phyloP scores from a whole-genome alignment of 148 eudicot genomes.

The Rhododendron kiyosumense region DNA sequence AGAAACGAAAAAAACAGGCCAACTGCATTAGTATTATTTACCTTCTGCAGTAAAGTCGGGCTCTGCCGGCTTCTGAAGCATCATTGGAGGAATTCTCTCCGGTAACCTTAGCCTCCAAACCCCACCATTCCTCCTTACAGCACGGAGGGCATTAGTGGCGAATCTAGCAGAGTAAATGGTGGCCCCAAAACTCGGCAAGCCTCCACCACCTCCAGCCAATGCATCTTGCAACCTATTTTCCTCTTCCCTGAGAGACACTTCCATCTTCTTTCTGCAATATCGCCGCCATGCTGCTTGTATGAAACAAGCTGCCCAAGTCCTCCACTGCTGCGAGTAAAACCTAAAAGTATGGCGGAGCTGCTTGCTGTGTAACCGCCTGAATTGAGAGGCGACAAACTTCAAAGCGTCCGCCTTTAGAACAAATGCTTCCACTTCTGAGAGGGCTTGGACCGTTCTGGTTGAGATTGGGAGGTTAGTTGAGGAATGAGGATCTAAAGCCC shows the following conservation, averaged over 20 bases:
- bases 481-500: slow-evolving; percentile 61
- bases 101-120: slow-evolving; percentile 48
- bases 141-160: slow-evolving; percentile 61
- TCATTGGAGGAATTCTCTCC: slow-evolving; percentile 49
- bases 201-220: slow-evolving; percentile 43
- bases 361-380: slow-evolving; percentile 59
- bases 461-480: slow-evolving; percentile 56
- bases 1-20: background rate
- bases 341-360: slow-evolving; percentile 57
- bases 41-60: slow-evolving; percentile 75
- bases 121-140: slow-evolving; percentile 32
- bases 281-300: slow-evolving; percentile 75
- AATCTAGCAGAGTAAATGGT: slow-evolving; percentile 74
- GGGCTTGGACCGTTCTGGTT: slow-evolving; percentile 65
- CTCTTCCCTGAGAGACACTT: slow-evolving; percentile 53
- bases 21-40: slow-evolving; percentile 19
- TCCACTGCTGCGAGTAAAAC: slow-evolving; percentile 72
- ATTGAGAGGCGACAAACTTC: slow-evolving; percentile 67
- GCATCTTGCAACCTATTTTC: slow-evolving; percentile 67
- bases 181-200: slow-evolving; percentile 68
- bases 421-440: slow-evolving; percentile 73
- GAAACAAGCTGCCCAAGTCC: slow-evolving; percentile 71
- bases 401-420: slow-evolving; percentile 55
- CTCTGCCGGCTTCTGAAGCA: slow-evolving; percentile 84
- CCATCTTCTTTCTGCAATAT: slow-evolving; percentile 24